phyloP scores from a whole-genome alignment of 2,329 filamentous ascomycete species.

The Davidsoniella australis region DNA sequence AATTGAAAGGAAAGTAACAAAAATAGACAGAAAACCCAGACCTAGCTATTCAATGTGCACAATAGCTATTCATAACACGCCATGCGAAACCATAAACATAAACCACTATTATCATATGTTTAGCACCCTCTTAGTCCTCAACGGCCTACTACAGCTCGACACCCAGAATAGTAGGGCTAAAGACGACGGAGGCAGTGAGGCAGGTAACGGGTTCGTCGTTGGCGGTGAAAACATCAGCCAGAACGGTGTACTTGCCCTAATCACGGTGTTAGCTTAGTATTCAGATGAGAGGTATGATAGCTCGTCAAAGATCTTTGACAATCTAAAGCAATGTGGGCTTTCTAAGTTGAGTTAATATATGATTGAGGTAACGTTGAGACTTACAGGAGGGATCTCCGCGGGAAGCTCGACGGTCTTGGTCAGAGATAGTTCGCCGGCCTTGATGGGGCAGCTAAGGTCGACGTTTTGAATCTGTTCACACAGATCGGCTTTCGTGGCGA shows the following conservation, averaged over 20 bases:
- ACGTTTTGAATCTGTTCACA: slow-evolving; percentile 83
- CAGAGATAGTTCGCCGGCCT: slow-evolving; percentile 58
- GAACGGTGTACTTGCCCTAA: slow-evolving; percentile 77
- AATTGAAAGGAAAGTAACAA: background rate
- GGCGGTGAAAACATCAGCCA: slow-evolving; percentile 65
- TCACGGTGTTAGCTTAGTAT: background rate
- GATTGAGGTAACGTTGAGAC: slow-evolving; percentile 20
- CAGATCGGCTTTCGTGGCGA: slow-evolving; percentile 65
- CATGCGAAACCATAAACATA: background rate
- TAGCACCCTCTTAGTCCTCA: background rate
- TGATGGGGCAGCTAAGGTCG: slow-evolving; percentile 72
- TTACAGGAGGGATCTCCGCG: slow-evolving; percentile 70
- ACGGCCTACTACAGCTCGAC: slow-evolving; percentile 23
- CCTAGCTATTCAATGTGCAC: background rate
- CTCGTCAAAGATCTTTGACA: background rate
- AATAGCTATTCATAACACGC: background rate
- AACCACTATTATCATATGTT: background rate
- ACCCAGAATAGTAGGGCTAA: slow-evolving; percentile 28
- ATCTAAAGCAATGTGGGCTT: background rate
- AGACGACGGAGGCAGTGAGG: slow-evolving; percentile 56
- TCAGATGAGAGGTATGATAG: background rate
- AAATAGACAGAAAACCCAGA: background rate
- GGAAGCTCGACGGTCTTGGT: slow-evolving; percentile 75
- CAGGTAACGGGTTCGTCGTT: slow-evolving; percentile 69
- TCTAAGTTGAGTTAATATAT: background rate